These are phyloP conservation scores for Malassezia sympodialis DNA, from an alignment of 1,284 basidiomycete species.

Conservation along the genomic window DNA sequence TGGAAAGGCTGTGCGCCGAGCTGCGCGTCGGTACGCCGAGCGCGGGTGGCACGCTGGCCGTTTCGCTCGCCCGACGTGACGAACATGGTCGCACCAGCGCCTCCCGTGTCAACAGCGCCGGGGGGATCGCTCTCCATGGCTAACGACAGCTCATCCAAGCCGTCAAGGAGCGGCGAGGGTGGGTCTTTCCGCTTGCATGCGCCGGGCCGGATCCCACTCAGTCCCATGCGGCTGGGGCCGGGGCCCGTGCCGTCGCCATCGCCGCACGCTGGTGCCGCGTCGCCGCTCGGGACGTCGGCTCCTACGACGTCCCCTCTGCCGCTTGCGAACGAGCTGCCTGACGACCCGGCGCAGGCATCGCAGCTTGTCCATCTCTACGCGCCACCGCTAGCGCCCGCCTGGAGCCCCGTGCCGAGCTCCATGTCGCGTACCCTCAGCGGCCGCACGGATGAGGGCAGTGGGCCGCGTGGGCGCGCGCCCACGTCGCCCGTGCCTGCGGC, in stretches of 20 bases:
- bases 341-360: constrained; percentile 34
- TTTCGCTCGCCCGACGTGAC: neutral
- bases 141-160: neutral
- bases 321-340: constrained; percentile 36
- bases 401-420: constrained; percentile 20
- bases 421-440: constrained; percentile 17
- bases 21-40: neutral
- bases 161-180: neutral
- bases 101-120: neutral
- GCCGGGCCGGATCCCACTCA: constrained; percentile 3
- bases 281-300: neutral
- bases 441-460: neutral
- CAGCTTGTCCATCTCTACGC: constrained; percentile 35
- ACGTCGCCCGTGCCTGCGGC: neutral
- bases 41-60: neutral
- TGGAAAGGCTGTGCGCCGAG: neutral
- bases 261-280: neutral
- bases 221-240: neutral
- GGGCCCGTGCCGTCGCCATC: neutral
- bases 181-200: neutral
- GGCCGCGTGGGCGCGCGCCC: neutral
- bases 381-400: constrained; percentile 31
- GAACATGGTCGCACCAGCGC: neutral
- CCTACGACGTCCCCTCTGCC: neutral
- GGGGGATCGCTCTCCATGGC: neutral